A percentile compares a stretch with the other conserved stretches of the same genome.
These are phyloP conservation scores for Berberis vulgaris DNA, from an alignment of 164 flowering plant genomes.

Conservation along the genomic window DNA sequence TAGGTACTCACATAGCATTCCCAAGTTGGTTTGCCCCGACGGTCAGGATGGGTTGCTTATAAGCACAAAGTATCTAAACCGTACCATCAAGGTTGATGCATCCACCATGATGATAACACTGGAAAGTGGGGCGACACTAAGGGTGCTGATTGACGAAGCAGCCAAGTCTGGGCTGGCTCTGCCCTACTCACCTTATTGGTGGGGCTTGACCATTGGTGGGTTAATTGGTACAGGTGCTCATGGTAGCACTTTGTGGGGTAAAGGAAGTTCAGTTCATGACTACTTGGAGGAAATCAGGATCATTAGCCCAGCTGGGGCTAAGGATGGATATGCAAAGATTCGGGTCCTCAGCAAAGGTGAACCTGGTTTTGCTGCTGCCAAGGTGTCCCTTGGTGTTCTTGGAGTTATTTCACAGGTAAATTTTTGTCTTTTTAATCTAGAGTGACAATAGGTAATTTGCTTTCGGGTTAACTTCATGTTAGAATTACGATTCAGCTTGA, in stretches of 20 bases:
- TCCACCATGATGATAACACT: constrained; percentile 32
- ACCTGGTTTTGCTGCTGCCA: constrained; percentile 38
- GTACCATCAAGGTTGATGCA: constrained; percentile 34
- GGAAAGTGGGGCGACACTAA: constrained; percentile 54
- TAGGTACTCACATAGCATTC: constrained; percentile 57
- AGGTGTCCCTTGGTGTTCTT: too few species aligned
- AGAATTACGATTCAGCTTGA: too few species aligned
- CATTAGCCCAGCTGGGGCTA: constrained; percentile 41
- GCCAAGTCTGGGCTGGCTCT: constrained; percentile 50
- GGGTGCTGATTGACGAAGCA: constrained; percentile 45
- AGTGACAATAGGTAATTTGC: constrained; percentile 57
- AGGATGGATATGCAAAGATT: constrained; percentile 27
- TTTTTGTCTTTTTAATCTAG: constrained; percentile 8
- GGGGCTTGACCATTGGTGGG: constrained; percentile 22
- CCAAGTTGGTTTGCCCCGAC: constrained; percentile 60
- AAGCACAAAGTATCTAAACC: constrained; percentile 42
- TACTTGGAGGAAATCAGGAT: constrained; percentile 56
- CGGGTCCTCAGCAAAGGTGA: constrained; percentile 23
- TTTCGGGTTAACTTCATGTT: too few species aligned
- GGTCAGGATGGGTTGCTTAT: constrained; percentile 8
- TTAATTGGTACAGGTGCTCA: constrained; percentile 60
- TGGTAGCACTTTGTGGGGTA: constrained; percentile 40
- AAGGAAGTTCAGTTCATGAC: constrained; percentile 51
- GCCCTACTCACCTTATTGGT: constrained; percentile 78
- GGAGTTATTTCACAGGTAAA: too few species aligned